Evolutionary conservation across 2,329 filamentous ascomycete species (phyloP), one percentile per base, ranked within the genome.

Genomic region (Macrophomina phaseolina): DNA sequence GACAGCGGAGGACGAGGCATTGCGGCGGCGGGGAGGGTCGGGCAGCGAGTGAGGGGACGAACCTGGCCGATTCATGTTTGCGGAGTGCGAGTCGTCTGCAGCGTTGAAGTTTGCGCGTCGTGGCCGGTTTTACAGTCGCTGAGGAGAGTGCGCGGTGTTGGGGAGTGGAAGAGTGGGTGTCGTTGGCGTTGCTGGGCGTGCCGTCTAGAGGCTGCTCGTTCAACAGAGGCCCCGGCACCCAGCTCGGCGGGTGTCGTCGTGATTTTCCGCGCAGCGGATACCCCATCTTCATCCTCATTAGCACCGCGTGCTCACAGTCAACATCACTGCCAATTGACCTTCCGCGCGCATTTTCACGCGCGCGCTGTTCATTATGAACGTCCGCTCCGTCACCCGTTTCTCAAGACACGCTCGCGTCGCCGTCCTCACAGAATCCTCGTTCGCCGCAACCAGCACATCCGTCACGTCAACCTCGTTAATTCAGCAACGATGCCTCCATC

Each of bases 381-480:
- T 60, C 53, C 64, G 64, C 64, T 51, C 55, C 53, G 32, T 46
- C 64, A 42, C 64, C 42, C 53, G 55, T 23, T 23, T 51, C 38
- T 51, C 64, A n/a, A 45, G 61, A 36, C 42, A 61, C 46, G 55
- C 64, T 45, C 53, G 64, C 40, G n/a, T 32, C 16, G 45, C 55
- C 23, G 46, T 45, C 6, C 46, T 51, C 42, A 42, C 51, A 28
- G 16, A 40, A n/a, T 40, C 64, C 2, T 61, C 55, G 34, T 38
- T 66, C 48, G 68, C 51, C 40, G 66, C 71, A 14, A 67, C 74
- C 70, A 74, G 74, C 67, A 76, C 76, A 70, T 85, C 89, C 78
- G 78, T 79, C 49, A 87, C 88, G 60, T 71, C 68, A 49, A 89
- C 87, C 67, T 85, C 86, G 62, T 80, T 80, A 69, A 81, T 78